Conservation (phyloP, 352 stramenopile genomes). For the Phytophthora nicotianae region DNA sequence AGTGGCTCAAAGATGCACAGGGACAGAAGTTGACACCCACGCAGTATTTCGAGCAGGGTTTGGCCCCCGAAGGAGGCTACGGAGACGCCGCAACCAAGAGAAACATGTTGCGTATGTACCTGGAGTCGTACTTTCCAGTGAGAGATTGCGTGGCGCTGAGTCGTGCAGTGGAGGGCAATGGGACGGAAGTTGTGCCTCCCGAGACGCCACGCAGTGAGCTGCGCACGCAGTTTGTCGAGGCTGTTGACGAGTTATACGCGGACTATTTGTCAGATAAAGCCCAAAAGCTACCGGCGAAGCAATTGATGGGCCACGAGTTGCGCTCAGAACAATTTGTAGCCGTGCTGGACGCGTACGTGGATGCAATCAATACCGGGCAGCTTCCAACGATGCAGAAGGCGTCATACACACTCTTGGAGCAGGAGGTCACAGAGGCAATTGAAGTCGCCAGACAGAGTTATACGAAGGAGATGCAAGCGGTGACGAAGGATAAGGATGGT, state of each 20-base stretch:
- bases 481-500: neutral
- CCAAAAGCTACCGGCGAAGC: slow-evolving; percentile 46
- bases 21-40: slow-evolving; percentile 51
- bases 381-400: slow-evolving; percentile 56
- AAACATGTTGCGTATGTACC: slow-evolving; percentile 67
- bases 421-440: slow-evolving; percentile 41
- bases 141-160: slow-evolving; percentile 55
- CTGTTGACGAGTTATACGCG: slow-evolving; percentile 53
- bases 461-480: slow-evolving; percentile 15
- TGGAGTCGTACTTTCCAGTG: slow-evolving; percentile 51
- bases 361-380: slow-evolving; percentile 42
- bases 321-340: slow-evolving; percentile 43
- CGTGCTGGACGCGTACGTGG: slow-evolving; percentile 51
- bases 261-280: slow-evolving; percentile 47
- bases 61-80: slow-evolving; percentile 59
- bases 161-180: slow-evolving; percentile 50
- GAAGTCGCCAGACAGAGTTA: slow-evolving; percentile 33
- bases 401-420: slow-evolving; percentile 47
- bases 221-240: slow-evolving; percentile 59
- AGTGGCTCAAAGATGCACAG: slow-evolving; percentile 56
- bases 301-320: slow-evolving; percentile 47
- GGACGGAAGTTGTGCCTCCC: slow-evolving; percentile 9
- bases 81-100: slow-evolving; percentile 53
- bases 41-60: slow-evolving; percentile 57
- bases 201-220: slow-evolving; percentile 37